These are phyloP conservation scores for Neonectria magnoliae DNA, from an alignment of 2,329 filamentous ascomycete species.

Conservation along the genomic window DNA sequence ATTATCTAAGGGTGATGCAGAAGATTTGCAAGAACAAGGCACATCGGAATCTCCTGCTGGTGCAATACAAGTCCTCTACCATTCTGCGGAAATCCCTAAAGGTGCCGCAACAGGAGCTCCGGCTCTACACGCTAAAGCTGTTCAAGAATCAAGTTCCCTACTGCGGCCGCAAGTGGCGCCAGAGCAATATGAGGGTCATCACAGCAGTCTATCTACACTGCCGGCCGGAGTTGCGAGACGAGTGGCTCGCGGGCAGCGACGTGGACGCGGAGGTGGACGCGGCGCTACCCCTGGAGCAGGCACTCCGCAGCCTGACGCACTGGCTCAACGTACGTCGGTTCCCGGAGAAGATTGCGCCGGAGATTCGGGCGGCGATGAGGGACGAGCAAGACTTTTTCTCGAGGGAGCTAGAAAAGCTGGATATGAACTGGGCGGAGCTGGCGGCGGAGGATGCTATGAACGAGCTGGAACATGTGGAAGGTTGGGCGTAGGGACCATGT, in stretches of 20 bases:
- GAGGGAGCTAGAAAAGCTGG: slow-evolving; percentile 79
- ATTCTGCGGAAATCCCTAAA: slow-evolving; percentile 93
- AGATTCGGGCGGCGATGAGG: slow-evolving; percentile 66
- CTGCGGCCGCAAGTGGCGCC: slow-evolving; percentile 97
- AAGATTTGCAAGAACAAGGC: slow-evolving; percentile 97
- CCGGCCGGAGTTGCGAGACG: slow-evolving; percentile 89
- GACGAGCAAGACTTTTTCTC: slow-evolving; percentile 85
- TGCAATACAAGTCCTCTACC: slow-evolving; percentile 93
- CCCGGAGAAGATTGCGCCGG: slow-evolving; percentile 77
- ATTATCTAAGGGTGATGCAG: slow-evolving; percentile 94
- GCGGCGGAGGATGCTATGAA: slow-evolving; percentile 47
- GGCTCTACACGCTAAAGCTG: slow-evolving; percentile 94
- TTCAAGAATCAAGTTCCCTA: slow-evolving; percentile 99
- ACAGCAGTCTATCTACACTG: slow-evolving; percentile 96
- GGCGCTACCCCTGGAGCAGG: slow-evolving; percentile 90
- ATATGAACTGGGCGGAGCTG: slow-evolving; percentile 60
- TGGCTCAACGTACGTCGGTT: slow-evolving; percentile 92
- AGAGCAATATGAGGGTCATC: slow-evolving; percentile 98
- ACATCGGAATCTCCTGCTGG: slow-evolving; percentile 90
- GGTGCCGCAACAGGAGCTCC: slow-evolving; percentile 85
- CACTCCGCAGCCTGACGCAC: slow-evolving; percentile 86
- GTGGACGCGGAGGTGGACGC: slow-evolving; percentile 95
- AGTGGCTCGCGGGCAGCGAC: slow-evolving; percentile 92
- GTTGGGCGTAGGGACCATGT: slow-evolving; percentile 25
- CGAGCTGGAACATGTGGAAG: slow-evolving; percentile 49